phyloP scores from a whole-genome alignment of 2,329 filamentous ascomycete genomes.

The Cercospora zeae-maydis region DNA sequence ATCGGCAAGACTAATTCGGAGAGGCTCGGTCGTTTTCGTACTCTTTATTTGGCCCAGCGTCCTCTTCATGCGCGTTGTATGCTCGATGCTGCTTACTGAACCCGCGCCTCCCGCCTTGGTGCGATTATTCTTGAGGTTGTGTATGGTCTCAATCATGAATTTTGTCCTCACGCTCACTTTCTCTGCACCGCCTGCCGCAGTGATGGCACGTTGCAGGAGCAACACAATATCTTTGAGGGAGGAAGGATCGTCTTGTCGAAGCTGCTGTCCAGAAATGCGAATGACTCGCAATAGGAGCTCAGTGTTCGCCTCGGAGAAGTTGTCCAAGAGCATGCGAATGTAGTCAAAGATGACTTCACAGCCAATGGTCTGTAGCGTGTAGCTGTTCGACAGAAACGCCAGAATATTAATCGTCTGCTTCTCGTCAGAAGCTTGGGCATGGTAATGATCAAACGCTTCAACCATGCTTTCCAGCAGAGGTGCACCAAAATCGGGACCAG shows the following conservation, averaged over 20 bases:
- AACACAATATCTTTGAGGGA: conserved; percentile 84
- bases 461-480: conserved; percentile 77
- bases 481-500: conserved; percentile 86
- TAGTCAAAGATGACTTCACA: conserved; percentile 87
- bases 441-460: conserved; percentile 62
- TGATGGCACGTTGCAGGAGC: conserved; percentile 69
- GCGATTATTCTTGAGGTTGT: conserved; percentile 90
- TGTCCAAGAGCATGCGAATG: conserved; percentile 68
- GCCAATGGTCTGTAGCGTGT: conserved; percentile 85
- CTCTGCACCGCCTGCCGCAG: conserved; percentile 59
- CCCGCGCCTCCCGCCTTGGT: conserved; percentile 71
- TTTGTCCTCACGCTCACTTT: conserved; percentile 82
- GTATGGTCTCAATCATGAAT: conserved; percentile 97
- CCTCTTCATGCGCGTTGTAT: conserved; percentile 86
- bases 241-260: conserved; percentile 84
- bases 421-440: conserved; percentile 37
- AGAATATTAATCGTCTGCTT: conserved; percentile 75
- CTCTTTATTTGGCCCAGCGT: conserved; percentile 72
- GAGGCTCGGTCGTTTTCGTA: conserved; percentile 68
- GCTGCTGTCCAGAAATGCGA: conserved; percentile 71
- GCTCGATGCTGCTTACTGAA: conserved; percentile 71
- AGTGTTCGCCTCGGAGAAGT: conserved; percentile 79
- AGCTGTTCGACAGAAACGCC: conserved; percentile 78
- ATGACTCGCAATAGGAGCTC: conserved; percentile 84
- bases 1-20: conserved; percentile 77